Evolutionary conservation across 73 alveolate species (phyloP).

Genomic region (Paramecium pentaurelia): DNA sequence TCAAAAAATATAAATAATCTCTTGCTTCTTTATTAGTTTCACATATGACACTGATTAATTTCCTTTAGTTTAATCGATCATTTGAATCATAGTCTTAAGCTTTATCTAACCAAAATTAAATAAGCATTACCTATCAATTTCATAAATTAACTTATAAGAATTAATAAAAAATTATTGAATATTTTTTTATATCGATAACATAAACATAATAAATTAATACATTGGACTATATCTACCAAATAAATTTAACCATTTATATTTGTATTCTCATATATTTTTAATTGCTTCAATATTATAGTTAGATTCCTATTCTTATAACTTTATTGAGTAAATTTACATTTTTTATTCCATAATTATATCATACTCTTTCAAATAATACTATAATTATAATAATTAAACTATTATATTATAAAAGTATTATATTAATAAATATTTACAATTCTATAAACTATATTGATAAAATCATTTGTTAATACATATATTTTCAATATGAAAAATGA

Average conservation of each 20-base stretch:
- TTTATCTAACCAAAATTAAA: background rate
- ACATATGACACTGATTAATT: background rate
- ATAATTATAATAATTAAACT: too few relatives aligned
- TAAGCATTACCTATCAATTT: background rate
- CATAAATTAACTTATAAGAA: background rate
- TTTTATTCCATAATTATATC: too few relatives aligned
- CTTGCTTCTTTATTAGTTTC: constrained; percentile 17
- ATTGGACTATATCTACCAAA: background rate
- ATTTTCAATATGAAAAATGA: too few relatives aligned
- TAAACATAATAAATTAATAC: background rate
- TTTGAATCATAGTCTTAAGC: background rate
- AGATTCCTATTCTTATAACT: too few relatives aligned
- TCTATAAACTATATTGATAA: too few relatives aligned
- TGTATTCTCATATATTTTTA: too few relatives aligned
- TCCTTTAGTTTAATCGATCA: background rate
- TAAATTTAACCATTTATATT: background rate
- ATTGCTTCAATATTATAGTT: too few relatives aligned
- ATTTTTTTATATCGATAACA: background rate
- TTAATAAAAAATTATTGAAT: background rate
- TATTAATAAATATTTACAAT: too few relatives aligned
- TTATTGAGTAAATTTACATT: too few relatives aligned
- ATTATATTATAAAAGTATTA: too few relatives aligned
- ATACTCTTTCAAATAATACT: too few relatives aligned
- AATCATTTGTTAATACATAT: too few relatives aligned
- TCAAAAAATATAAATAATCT: constrained; percentile 15